A percentile compares a stretch with the other conserved stretches of the same genome.
Evolutionary conservation across 164 flowering plant genomes (phyloP).

Genomic region (Buxus sempervirens): DNA sequence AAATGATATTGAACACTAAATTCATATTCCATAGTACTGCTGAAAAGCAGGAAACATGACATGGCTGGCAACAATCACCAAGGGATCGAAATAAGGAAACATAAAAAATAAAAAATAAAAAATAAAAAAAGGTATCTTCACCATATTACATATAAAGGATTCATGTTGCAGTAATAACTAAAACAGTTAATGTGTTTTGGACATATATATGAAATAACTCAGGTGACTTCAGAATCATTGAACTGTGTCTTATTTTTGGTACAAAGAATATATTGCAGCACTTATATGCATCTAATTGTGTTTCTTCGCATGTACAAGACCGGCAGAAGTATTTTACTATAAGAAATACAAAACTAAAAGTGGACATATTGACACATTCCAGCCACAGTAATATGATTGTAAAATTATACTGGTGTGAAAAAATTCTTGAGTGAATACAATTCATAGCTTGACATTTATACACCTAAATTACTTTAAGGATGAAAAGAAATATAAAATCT

Average conservation of each 20-base stretch:
- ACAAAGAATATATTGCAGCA: background rate
- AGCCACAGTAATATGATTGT: background rate
- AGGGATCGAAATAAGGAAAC: too few relatives aligned
- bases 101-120: too few relatives aligned
- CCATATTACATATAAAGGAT: too few relatives aligned
- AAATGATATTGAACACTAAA: background rate
- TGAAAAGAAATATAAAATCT: background rate
- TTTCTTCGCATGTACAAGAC: background rate
- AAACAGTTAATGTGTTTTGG: background rate
- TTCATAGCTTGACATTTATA: too few relatives aligned
- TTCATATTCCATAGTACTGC: background rate
- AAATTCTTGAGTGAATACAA: background rate
- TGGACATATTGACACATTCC: background rate
- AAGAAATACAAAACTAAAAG: background rate
- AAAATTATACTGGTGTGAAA: background rate
- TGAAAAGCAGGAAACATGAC: background rate
- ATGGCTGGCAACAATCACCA: background rate
- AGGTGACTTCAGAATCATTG: background rate
- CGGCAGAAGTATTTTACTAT: background rate
- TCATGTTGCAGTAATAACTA: background rate
- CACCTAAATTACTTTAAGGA: background rate
- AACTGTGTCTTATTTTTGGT: background rate
- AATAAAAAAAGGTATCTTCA: too few relatives aligned
- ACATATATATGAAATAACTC: background rate
- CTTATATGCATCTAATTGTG: background rate